Evolutionary conservation across 2,329 filamentous ascomycete genomes (phyloP), one percentile per base, ranked within the genome.

Genomic region (Neopestalotiopsis rosae): DNA sequence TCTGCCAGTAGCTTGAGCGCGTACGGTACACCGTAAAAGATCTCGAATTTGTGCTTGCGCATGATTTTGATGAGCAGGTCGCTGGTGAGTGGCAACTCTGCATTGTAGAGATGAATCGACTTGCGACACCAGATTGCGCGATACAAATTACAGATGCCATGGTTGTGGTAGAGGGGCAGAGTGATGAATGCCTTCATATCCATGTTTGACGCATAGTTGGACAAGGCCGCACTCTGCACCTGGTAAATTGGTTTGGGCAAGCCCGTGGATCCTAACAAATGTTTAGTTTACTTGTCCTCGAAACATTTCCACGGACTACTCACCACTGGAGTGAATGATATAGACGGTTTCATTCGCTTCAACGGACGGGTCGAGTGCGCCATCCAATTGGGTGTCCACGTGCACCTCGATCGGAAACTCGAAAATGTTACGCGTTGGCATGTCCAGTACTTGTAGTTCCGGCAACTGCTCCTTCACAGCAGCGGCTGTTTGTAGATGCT

Each of bases 221-320:
- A 80, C 9, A 90, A 76, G 6, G 82, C 84, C 13, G 84, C 81
- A 10, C 77, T 75, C 66, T 91, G 87, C 0, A 85, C 87, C 63
- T 89, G 85, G 69, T 84, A 88, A 61, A 91, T 90, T 0, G 89
- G 88, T 70, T 91, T 91, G 0, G 89, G 89, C 0, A 91, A 80
- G 0, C 89, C 89, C 0, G 90, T 90, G 0, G 86, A 89, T 7
- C 89, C 89, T 32, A 73, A 64, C 3, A 68, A 66, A 74, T 1
- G n/a, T 34, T 76, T 73, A 32, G 68, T 69, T 72, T 14, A 49
- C 28, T 9, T n/a, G 10, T 32, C 28, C 28, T 65, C 69, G 61
- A 49, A 71, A 76, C 71, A 74, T 75, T 69, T 74, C 73, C 3
- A 28, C 32, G 30, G 24, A 66, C 61, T 5, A 56, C 70, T 68